Conservation (phyloP, 2,329 filamentous ascomycete genomes). For the Arthrobotrys pseudoclavata region DNA sequence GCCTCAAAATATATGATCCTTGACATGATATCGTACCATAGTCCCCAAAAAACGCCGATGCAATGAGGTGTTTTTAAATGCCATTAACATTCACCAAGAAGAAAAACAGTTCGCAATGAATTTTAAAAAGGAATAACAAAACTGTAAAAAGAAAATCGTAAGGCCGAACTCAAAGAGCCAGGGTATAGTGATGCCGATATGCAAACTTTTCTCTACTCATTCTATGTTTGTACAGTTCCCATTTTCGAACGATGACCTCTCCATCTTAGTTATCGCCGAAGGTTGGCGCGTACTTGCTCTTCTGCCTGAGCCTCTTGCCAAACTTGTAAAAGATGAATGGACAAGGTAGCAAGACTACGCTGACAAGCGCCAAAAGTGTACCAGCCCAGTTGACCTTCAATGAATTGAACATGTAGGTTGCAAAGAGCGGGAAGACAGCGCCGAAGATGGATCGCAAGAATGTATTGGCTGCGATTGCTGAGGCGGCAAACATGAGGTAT, state of each 20-base stretch:
- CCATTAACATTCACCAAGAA: slow-evolving; percentile 4
- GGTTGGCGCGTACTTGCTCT: slow-evolving; percentile 67
- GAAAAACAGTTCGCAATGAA: background rate
- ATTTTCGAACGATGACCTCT: too few species aligned
- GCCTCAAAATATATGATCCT: background rate
- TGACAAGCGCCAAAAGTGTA: slow-evolving; percentile 68
- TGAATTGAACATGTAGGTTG: slow-evolving; percentile 73
- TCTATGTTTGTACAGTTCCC: slow-evolving; percentile 7
- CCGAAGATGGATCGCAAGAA: slow-evolving; percentile 83
- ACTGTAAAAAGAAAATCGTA: background rate
- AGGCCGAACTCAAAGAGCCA: slow-evolving; percentile 9
- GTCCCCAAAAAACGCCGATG: slow-evolving; percentile 14
- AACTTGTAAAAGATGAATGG: slow-evolving; percentile 75
- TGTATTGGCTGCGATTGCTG: slow-evolving; percentile 81
- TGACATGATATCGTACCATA: slow-evolving; percentile 30
- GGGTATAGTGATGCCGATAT: slow-evolving; percentile 5
- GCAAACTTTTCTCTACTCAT: slow-evolving; percentile 9
- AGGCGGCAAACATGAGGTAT: slow-evolving; percentile 71
- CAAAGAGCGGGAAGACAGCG: slow-evolving; percentile 84
- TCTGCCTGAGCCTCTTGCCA: slow-evolving; percentile 72
- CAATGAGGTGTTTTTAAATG: slow-evolving; percentile 12
- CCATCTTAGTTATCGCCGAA: slow-evolving; percentile 56
- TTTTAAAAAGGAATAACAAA: background rate
- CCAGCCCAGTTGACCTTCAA: slow-evolving; percentile 64
- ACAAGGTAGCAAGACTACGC: slow-evolving; percentile 73